Evolutionary conservation across 1,284 basidiomycete genomes (phyloP), one percentile per base, ranked within the genome.

Genomic region (Tetrapyrgos nigripes): DNA sequence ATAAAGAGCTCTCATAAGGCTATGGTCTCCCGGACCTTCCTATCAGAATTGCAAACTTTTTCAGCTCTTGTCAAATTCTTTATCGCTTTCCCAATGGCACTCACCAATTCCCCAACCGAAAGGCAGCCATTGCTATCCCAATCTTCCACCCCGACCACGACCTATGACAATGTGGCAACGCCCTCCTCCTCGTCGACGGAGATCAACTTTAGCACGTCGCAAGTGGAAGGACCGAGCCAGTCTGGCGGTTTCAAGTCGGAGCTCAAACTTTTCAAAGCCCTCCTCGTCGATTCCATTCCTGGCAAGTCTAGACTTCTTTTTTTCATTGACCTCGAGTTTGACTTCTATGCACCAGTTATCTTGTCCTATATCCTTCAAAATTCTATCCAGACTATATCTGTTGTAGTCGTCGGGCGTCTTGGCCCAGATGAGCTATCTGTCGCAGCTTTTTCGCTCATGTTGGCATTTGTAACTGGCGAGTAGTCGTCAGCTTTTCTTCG

Each of bases 381-480:
- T 66, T 91, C 88, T 2, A 79, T 90, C 49, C 89, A 90, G 69
- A 87, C 88, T 2, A 74, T 79, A 21, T 83, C 87, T 26, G 79
- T 91, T 44, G 66, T 88, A 35, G 79, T 92, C 62, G 81, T 81
- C 3, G 88, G 88, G 13, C 82, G 83, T 13, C 78, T 91, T 3
- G 89, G 90, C 4, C 83, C 88, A 14, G 78, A 88, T 63, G 85
- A 88, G 65, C 76, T 92, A 3, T 89, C 88, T 1, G 85, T 83
- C 1, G 81, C 88, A 6, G 89, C 90, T 37, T 89, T 92, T 65
- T 83, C 87, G 26, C 74, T 89, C 66, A 91, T 91, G 89, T 73
- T 92, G 62, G 89, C 89, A 17, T 89, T 86, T 70, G 89, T 91
- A 29, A 87, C 88, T 79, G 87, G 89, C 83, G 71, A 84, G 88